Conservation (phyloP, 495 filamentous ascomycete genomes). For the Collariella sp. region DNA sequence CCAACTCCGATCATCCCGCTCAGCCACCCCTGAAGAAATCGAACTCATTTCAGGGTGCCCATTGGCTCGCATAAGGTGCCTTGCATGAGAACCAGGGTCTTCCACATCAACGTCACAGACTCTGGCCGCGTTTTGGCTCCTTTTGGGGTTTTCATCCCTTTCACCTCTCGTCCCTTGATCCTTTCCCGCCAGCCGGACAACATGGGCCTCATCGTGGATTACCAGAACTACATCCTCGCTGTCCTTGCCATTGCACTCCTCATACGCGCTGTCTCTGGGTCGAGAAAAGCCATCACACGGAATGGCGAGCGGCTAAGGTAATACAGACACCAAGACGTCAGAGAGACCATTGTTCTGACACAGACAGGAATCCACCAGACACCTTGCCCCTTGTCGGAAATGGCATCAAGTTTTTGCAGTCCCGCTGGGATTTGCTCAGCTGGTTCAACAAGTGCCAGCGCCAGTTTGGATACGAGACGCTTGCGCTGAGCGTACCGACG, state of each 20-base stretch:
- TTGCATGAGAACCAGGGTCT: background rate
- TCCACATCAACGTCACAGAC: background rate
- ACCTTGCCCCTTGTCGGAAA: constrained; percentile 51
- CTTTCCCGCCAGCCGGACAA: background rate
- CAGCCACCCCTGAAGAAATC: no score
- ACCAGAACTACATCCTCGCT: constrained; percentile 12
- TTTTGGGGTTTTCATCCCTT: background rate
- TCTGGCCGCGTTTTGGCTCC: no score
- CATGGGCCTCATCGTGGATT: constrained; percentile 17
- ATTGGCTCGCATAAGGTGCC: constrained; percentile 12
- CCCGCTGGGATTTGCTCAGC: constrained; percentile 46
- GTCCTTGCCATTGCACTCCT: constrained; percentile 14
- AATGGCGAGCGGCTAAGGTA: constrained; percentile 25
- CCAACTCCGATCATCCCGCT: no score
- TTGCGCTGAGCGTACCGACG: constrained; percentile 48
- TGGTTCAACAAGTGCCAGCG: constrained; percentile 52
- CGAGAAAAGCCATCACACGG: constrained; percentile 15
- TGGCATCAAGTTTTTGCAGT: constrained; percentile 49
- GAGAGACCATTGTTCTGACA: background rate
- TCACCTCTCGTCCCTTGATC: background rate
- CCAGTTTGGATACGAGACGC: constrained; percentile 46
- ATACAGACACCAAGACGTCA: background rate
- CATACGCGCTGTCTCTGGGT: constrained; percentile 8
- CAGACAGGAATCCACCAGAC: constrained; percentile 40
- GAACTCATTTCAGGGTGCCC: background rate